Percentiles rank a stretch among this genome's conserved stretches.
phyloP scores from a whole-genome alignment of 495 filamentous ascomycete species.

The Lepidopterella palustris region DNA sequence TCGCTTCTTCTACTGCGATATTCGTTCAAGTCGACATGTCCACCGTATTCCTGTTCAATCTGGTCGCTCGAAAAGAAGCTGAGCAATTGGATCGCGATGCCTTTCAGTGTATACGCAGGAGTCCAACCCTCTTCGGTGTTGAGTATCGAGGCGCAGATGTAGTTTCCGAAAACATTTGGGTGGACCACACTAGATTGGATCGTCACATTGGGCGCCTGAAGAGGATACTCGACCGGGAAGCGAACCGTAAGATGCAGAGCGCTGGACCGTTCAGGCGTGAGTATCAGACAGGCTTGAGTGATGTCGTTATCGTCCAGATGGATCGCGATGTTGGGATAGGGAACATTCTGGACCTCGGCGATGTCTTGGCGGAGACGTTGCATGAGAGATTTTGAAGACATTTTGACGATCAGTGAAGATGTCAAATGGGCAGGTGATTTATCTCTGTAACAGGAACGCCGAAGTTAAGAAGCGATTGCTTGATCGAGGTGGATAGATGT shows the following conservation, averaged over 20 bases:
- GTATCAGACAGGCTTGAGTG: constrained; percentile 38
- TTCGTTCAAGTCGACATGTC: neutral
- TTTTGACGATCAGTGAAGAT: too few species aligned
- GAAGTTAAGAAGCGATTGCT: too few species aligned
- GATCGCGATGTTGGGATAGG: constrained; percentile 43
- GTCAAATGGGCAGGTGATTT: too few species aligned
- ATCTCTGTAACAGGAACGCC: too few species aligned
- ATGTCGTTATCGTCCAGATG: constrained; percentile 36
- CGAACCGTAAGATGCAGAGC: constrained; percentile 37
- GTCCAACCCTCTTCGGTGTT: constrained; percentile 40
- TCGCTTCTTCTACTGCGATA: constrained; percentile 12
- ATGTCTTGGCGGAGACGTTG: constrained; percentile 35
- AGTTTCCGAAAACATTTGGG: constrained; percentile 46
- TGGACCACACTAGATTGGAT: constrained; percentile 49
- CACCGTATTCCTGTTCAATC: constrained; percentile 38
- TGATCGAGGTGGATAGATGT: too few species aligned
- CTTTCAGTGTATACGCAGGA: constrained; percentile 47
- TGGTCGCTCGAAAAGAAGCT: constrained; percentile 54
- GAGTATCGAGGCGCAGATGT: constrained; percentile 48
- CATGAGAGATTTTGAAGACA: neutral
- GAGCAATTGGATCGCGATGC: constrained; percentile 48
- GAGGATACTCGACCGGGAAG: constrained; percentile 46
- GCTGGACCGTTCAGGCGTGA: constrained; percentile 27
- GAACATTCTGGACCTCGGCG: constrained; percentile 41
- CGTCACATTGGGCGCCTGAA: constrained; percentile 38